Evolutionary conservation across 2,329 filamentous ascomycete genomes (phyloP).

Genomic region (Hypomyces perniciosus): DNA sequence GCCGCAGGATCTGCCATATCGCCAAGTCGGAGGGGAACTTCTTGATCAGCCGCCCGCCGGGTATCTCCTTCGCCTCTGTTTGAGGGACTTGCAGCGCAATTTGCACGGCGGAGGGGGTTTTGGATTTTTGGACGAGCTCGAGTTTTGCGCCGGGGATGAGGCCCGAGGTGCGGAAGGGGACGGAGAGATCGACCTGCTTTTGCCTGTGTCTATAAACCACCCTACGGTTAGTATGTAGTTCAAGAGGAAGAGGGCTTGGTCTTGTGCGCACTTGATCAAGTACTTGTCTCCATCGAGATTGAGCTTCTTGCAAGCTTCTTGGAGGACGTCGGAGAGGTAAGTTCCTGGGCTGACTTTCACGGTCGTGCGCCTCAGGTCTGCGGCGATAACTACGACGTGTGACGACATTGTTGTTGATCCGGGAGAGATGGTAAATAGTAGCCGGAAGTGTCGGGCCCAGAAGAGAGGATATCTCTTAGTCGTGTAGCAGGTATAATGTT

Average conservation of each 20-base stretch:
- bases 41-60: constrained; percentile 65
- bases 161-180: constrained; percentile 76
- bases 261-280: constrained; percentile 63
- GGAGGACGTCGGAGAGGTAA: constrained; percentile 76
- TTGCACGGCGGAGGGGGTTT: constrained; percentile 77
- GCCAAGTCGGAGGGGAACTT: constrained; percentile 86
- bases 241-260: neutral
- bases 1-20: constrained; percentile 82
- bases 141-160: constrained; percentile 83
- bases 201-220: constrained; percentile 61
- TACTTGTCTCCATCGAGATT: constrained; percentile 67
- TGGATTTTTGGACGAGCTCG: constrained; percentile 81
- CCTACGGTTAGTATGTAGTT: neutral
- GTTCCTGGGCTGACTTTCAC: constrained; percentile 80
- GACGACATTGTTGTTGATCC: constrained; percentile 59
- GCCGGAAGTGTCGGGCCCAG: neutral
- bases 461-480: neutral
- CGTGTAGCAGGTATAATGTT: neutral
- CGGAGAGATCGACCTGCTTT: constrained; percentile 78
- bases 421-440: neutral
- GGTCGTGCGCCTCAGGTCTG: constrained; percentile 67
- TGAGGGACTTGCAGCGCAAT: constrained; percentile 82
- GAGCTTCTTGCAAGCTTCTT: constrained; percentile 82
- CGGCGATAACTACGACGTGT: constrained; percentile 82
- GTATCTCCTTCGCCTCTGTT: constrained; percentile 56